These are phyloP conservation scores for Solanum dulcamara DNA, from an alignment of 257 asterid genomes.

Conservation along the genomic window DNA sequence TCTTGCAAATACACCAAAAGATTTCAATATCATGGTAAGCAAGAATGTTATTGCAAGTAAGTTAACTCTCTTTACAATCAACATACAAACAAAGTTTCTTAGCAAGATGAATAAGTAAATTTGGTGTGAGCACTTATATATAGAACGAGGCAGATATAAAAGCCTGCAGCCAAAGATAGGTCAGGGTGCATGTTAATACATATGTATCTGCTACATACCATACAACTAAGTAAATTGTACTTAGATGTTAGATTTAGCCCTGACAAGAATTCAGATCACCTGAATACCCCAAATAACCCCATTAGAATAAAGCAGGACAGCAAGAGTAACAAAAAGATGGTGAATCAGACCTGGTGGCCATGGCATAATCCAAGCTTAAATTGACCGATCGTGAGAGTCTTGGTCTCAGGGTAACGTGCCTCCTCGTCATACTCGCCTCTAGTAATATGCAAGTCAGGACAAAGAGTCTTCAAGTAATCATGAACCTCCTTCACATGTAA, in stretches of 20 bases:
- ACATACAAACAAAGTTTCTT: background rate
- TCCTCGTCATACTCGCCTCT: constrained; percentile 95
- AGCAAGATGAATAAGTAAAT: background rate
- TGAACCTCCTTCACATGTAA: constrained; percentile 65
- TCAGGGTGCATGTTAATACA: background rate
- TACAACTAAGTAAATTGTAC: background rate
- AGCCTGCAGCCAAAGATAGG: background rate
- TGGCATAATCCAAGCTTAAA: constrained; percentile 95
- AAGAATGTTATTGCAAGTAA: background rate
- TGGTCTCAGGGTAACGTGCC: constrained; percentile 81
- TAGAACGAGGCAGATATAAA: background rate
- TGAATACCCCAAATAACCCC: background rate
- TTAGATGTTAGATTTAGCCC: background rate
- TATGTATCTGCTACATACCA: background rate
- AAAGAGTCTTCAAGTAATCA: constrained; percentile 81
- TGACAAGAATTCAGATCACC: background rate
- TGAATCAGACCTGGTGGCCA: constrained; percentile 76
- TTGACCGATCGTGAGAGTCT: constrained; percentile 81
- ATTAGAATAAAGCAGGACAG: background rate
- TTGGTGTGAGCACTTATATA: background rate
- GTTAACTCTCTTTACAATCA: background rate
- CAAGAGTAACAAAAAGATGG: background rate
- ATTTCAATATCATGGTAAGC: background rate
- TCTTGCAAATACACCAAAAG: background rate
- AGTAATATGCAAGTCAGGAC: constrained; percentile 81